Evolutionary conservation across 2,329 filamentous ascomycete species (phyloP), one percentile per base, ranked within the genome.

Genomic region (Neopestalotiopsis sp.): DNA sequence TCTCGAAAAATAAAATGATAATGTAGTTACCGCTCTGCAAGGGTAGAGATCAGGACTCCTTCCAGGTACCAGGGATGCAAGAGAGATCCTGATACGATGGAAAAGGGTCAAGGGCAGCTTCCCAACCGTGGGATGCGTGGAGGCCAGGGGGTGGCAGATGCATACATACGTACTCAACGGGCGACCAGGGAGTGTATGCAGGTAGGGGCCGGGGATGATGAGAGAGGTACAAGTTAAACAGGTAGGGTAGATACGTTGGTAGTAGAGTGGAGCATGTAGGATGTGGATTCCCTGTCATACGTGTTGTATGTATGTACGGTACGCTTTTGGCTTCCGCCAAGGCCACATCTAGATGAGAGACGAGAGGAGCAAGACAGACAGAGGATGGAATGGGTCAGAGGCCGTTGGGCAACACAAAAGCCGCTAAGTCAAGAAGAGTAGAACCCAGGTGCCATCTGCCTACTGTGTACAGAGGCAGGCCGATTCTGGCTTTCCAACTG

Each of bases 221-320:
- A 28, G 24, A 52, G 45, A 52, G 45, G 45, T 52, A 52, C 61
- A 38, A 30, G n/a, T 28, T 7, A 28, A 4, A n/a, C 17, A 28
- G 52, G 52, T 57, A 28, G 24, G 24, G 24, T 28, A 28, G 24
- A 28, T 28, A 28, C 24, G 52, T 57, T 9, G 17, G n/a, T 20
- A 20, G 52, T 38, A 60, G 58, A 30, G 32, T 60, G 58, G 28
- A 60, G 58, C 13, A 57, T 20, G 52, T 28, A 13, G 42, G 34
- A n/a, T 66, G 64, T 58, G 64, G 34, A 49, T 17, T 38, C 30
- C 20, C 63, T 30, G 34, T 38, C n/a, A 28, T 71, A 38, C 71
- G 67, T 72, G 69, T 28, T 70, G 68, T 65, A 45, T 71, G 42
- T 56, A 14, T 68, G 66, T 64, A 38, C 34, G 34, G 59, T 66